Evolutionary conservation across 768 basidiomycete genomes (phyloP).

Genomic region (Pleurotus citrinopileatus): DNA sequence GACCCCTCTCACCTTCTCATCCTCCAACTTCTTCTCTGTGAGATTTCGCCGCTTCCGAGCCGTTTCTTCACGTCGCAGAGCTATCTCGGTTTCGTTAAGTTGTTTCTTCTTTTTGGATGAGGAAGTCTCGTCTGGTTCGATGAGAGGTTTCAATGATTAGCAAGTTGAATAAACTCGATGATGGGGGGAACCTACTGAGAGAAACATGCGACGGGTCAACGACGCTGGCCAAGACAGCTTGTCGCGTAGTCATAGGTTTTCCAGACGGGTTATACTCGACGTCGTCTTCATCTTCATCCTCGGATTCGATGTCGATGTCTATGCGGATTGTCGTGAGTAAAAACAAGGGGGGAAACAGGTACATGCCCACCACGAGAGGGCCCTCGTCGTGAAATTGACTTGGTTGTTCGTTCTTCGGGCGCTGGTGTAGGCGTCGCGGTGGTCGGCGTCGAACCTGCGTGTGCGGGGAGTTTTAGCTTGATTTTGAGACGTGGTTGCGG

Average conservation of each 20-base stretch:
- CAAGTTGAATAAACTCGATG: not conserved
- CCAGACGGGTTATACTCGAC: constrained; percentile 9
- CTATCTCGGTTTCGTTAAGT: constrained; percentile 70
- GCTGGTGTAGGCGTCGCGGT: constrained; percentile 24
- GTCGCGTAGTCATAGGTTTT: constrained; percentile 53
- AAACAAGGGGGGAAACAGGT: not conserved
- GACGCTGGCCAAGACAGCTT: constrained; percentile 70
- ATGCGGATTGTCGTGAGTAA: not conserved
- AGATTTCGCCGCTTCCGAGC: constrained; percentile 80
- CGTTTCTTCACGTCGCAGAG: constrained; percentile 74
- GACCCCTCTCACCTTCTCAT: constrained; percentile 74
- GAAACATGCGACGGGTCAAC: constrained; percentile 70
- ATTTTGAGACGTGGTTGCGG: constrained; percentile 53
- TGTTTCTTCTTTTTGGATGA: constrained; percentile 57
- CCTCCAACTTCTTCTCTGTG: constrained; percentile 80
- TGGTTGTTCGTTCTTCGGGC: constrained; percentile 20
- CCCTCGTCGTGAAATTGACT: constrained; percentile 12
- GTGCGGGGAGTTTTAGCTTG: constrained; percentile 54
- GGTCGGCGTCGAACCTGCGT: constrained; percentile 22
- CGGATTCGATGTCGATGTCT: constrained; percentile 42
- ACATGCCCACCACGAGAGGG: constrained; percentile 9
- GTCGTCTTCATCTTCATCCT: constrained; percentile 25
- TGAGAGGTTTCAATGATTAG: not conserved
- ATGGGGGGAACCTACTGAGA: constrained; percentile 36
- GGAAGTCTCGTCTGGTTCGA: constrained; percentile 18